Base-by-base conservation (phyloP, 495 filamentous ascomycete species). In the Glonium stellatum region DNA sequence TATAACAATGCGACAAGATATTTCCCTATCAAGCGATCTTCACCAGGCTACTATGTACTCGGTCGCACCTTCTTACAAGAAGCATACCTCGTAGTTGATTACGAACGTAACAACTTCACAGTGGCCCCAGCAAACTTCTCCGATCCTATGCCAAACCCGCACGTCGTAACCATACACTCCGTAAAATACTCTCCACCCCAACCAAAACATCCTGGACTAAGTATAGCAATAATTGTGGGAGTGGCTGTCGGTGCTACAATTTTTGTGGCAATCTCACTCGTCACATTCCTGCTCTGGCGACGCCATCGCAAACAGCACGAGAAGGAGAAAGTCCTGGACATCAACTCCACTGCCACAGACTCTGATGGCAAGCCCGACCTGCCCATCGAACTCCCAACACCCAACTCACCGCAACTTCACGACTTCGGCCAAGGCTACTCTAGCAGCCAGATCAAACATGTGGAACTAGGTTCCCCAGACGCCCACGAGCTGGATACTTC, bases 51-150 rank as follows among this genome's bases (percentile, higher is more conserved):
- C 3, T 70, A 67, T 62, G 66, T 67, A 0, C 65, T 75, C 15
- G 72, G 72, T 12, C 66, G 72, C 11, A 55, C 66, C 0, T 71
- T 75, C 58, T 58, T 75, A n/a, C 72, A 75, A 53, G 62, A 73
- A 54, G 68, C 72, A 1, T 75, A 75, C 42, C 23, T 75, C 27
- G 61, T 69, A 18, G 68, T 67, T 11, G 67, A 75, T 59, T 75
- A 71, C 41, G 71, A 72, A 6, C 60, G 62, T 15, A 21, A 15
- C 2, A 67, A 70, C 36, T 72, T 72, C 60, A 63, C 66, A 10
- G 52, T 75, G 11, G 48, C 66, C 4, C 63, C 55, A 11, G 65
- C 62, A 1, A 36, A 15, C 23, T 67, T 57, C 49, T 52, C 65
- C 31, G 58, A 64, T 22, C 47, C 55, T 5, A 57, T 51, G 42